These are phyloP conservation scores for Dictyostelium firmibasis DNA, from an alignment of 78 protist species.

Conservation along the genomic window DNA sequence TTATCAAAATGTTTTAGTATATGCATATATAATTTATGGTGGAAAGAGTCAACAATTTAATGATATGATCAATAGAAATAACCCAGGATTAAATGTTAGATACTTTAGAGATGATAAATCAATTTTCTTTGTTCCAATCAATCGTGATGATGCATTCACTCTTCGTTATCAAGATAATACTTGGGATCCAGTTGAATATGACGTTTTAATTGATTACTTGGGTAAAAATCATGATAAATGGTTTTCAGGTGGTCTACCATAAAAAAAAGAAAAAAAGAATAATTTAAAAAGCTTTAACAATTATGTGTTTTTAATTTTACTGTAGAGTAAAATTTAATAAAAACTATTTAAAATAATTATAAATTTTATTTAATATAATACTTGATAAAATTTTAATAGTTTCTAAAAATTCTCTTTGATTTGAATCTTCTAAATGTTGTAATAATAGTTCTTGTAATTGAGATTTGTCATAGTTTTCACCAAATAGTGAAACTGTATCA, in stretches of 20 bases:
- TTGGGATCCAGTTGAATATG: neutral
- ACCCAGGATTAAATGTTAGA: neutral
- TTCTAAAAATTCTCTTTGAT: neutral
- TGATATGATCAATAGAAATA: neutral
- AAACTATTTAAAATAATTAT: no score
- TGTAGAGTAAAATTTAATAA: no score
- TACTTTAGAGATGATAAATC: neutral
- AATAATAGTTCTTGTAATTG: no score
- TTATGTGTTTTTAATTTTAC: no score
- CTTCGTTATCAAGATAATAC: neutral
- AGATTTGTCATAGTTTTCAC: neutral
- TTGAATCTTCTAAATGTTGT: neutral
- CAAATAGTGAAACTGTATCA: neutral
- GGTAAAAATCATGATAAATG: neutral
- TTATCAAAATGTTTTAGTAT: neutral
- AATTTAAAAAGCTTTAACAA: no score
- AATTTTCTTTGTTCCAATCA: neutral
- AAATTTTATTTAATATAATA: no score
- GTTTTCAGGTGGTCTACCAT: no score
- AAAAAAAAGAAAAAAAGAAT: no score
- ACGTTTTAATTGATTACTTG: neutral
- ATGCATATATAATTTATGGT: neutral
- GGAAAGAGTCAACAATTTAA: neutral
- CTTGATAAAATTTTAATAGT: neutral
- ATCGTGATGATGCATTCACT: constrained; percentile 7